Evolutionary conservation across 805 yeast species (phyloP), one percentile per base, ranked within the genome.

Genomic region (Sungouiella blattae): DNA sequence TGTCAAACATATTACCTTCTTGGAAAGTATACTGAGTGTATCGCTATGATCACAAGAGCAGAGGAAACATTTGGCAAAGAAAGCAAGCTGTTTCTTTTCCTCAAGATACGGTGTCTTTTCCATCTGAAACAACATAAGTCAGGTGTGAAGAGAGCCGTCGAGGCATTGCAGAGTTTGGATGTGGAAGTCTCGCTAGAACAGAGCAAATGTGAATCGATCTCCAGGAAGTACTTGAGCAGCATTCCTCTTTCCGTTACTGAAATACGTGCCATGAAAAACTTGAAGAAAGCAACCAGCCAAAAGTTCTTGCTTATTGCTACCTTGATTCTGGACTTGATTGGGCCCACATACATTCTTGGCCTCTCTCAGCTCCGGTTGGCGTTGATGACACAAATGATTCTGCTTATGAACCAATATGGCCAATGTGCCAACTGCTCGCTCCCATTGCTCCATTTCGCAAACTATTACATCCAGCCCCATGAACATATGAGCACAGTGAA

Each of bases 191-290:
- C 53, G 7, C 37, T 30, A 8, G 64, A 58, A 32, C 54, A 52
- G 5, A 49, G 40, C 2, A 52, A 59, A 42, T 50, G 56, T 29
- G 34, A 33, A 6, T 38, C 36, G 6, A 46, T 57, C 26, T 41
- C 50, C 5, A 44, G 46, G 4, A 48, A 40, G 13, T 41, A 62
- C 17, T 30, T 42, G 12, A 48, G 52, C 2, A 57, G 54, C 29
- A 46, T 71, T 1, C 76, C 77, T 2, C 36, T 62, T 16, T 62
- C 74, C 3, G 49, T 62, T 5, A 44, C 57, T 5, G 71, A 69
- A 31, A 66, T 72, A 7, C 41, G 68, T 18, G 46, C 47, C 3
- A 43, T 73, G 30, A 47, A 40, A 2, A 33, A 47, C 2, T 28
- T 53, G 6, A 49, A 48, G 1, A 34, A 36, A 2, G 46, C 58